Conservation (phyloP, 179 eudicot genomes). For the Drosera spatulata region DNA sequence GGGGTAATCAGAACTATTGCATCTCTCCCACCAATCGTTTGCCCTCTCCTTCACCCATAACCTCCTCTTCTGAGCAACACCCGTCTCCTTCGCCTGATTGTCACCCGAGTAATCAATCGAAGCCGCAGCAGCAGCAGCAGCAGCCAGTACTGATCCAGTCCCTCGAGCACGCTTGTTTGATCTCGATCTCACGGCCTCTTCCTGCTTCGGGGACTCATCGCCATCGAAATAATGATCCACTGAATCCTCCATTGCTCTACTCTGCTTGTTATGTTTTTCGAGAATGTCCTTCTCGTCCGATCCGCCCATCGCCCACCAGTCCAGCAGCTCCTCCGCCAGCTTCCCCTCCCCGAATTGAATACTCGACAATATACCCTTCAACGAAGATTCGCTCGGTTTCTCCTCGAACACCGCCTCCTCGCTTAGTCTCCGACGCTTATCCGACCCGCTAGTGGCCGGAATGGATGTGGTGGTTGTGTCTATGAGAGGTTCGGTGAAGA, state of each 20-base stretch:
- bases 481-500: slow-evolving; percentile 15
- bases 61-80: slow-evolving; percentile 30
- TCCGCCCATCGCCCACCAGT: not conserved
- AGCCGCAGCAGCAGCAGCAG: not conserved
- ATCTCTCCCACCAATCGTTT: slow-evolving; percentile 80
- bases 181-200: not conserved
- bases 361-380: slow-evolving; percentile 18
- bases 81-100: not conserved
- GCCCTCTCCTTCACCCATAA: slow-evolving; percentile 80
- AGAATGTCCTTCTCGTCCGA: slow-evolving; percentile 4
- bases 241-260: slow-evolving; percentile 4
- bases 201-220: not conserved
- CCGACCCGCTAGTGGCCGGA: not conserved
- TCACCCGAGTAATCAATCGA: too few species aligned
- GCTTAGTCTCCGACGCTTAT: slow-evolving; percentile 8
- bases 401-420: not conserved
- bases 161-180: slow-evolving; percentile 9
- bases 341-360: slow-evolving; percentile 13
- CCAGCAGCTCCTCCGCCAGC: slow-evolving; percentile 1
- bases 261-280: not conserved
- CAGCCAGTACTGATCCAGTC: not conserved
- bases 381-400: not conserved
- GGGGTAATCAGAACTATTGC: slow-evolving; percentile 47
- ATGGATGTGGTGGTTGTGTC: slow-evolving; percentile 3
- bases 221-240: slow-evolving; percentile 5